These are phyloP conservation scores for Tuber melanosporum DNA, from an alignment of 495 filamentous ascomycete species.

Conservation along the genomic window DNA sequence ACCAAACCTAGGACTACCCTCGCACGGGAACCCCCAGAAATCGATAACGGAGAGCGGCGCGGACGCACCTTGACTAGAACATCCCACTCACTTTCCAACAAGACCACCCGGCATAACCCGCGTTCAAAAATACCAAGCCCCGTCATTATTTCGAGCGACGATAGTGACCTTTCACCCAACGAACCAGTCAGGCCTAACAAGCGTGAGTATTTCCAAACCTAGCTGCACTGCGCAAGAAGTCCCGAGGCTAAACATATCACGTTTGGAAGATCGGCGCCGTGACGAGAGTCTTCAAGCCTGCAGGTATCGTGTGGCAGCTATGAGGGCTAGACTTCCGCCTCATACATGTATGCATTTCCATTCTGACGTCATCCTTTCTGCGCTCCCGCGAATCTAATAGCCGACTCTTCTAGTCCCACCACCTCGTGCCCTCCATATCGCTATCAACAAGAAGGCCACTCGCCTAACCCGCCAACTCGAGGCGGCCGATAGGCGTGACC, in stretches of 20 bases:
- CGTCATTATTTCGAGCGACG: too few species aligned
- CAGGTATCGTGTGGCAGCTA: neutral
- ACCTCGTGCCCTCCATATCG: neutral
- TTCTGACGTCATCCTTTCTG: fast-evolving
- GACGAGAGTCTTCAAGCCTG: neutral
- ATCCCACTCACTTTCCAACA: too few species aligned
- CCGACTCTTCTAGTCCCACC: neutral
- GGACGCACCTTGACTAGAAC: too few species aligned
- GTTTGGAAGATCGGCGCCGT: neutral
- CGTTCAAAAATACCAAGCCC: too few species aligned
- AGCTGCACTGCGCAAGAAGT: fast-evolving
- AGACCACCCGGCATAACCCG: too few species aligned
- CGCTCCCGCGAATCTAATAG: fast-evolving
- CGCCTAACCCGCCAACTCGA: neutral
- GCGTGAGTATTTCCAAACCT: neutral
- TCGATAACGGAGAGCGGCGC: too few species aligned
- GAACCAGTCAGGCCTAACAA: neutral
- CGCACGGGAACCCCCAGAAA: fast-evolving
- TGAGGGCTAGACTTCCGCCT: neutral
- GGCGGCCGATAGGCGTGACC: neutral
- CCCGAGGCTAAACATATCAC: neutral
- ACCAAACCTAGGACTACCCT: too few species aligned
- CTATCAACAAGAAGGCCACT: neutral
- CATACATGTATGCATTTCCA: neutral
- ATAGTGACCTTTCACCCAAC: too few species aligned